These are phyloP conservation scores for Colletotrichum sojae DNA, from an alignment of 2,329 filamentous ascomycete genomes.

Conservation along the genomic window DNA sequence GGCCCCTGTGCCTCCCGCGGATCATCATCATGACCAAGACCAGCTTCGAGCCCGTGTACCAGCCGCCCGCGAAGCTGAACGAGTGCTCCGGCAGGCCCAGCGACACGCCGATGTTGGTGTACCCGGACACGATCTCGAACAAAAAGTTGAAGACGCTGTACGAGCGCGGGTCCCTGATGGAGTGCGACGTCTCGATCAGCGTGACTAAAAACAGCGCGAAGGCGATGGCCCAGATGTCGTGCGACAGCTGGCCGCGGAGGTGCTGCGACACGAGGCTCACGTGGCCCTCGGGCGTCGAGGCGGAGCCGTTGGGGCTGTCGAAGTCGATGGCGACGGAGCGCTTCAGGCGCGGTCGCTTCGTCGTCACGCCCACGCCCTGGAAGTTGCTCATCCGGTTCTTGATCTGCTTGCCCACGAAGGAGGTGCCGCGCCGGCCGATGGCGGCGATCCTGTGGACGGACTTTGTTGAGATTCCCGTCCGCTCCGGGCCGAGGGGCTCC, in stretches of 20 bases:
- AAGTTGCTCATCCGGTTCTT: constrained; percentile 57
- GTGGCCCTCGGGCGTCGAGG: constrained; percentile 51
- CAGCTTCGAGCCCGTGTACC: constrained; percentile 69
- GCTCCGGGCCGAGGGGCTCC: constrained; percentile 4
- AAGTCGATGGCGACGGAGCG: constrained; percentile 30
- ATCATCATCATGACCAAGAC: constrained; percentile 71
- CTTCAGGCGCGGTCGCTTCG: constrained; percentile 39
- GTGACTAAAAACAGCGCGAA: constrained; percentile 72
- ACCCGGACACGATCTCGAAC: constrained; percentile 71
- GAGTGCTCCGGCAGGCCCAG: constrained; percentile 67
- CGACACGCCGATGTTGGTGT: constrained; percentile 73
- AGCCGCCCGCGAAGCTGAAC: constrained; percentile 69
- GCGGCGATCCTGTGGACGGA: constrained; percentile 49
- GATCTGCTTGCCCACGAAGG: constrained; percentile 70
- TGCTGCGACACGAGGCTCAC: constrained; percentile 68
- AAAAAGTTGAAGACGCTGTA: constrained; percentile 73
- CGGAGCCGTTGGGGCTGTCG: constrained; percentile 20
- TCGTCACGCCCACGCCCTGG: constrained; percentile 59
- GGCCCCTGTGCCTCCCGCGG: constrained; percentile 68
- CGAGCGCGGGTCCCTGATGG: constrained; percentile 62
- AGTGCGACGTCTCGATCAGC: constrained; percentile 71
- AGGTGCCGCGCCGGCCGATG: constrained; percentile 50
- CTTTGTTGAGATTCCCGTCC: constrained; percentile 60
- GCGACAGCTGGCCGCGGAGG: constrained; percentile 73
- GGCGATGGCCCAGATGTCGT: constrained; percentile 79